Percentiles rank a stretch among this genome's conserved stretches.
These are phyloP conservation scores for Cyclotella sp. DNA, from an alignment of 108 stramenopile species.

Conservation along the genomic window DNA sequence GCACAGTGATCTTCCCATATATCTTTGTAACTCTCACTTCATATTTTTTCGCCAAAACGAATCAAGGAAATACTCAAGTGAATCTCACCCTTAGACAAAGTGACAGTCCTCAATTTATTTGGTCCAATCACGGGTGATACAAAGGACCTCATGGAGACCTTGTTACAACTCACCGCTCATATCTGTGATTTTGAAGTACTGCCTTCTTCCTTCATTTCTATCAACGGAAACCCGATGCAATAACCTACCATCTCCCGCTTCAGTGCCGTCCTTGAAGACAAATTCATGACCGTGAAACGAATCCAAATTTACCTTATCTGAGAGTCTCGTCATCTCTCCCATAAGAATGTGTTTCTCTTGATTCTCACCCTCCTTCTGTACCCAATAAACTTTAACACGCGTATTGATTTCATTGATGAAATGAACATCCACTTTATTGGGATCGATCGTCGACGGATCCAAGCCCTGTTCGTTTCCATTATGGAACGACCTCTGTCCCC, in stretches of 20 bases:
- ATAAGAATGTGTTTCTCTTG: constrained; percentile 38
- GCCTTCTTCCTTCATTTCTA: constrained; percentile 29
- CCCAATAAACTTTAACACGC: constrained; percentile 54
- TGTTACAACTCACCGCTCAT: constrained; percentile 42
- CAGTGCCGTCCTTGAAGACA: constrained; percentile 39
- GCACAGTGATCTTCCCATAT: too few relatives aligned
- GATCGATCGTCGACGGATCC: constrained; percentile 6
- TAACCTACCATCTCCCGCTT: constrained; percentile 12
- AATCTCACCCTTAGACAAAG: too few relatives aligned
- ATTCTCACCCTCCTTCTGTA: constrained; percentile 14
- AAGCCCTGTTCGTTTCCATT: constrained; percentile 18
- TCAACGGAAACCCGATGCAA: constrained; percentile 39
- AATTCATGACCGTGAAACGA: constrained; percentile 67
- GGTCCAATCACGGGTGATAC: too few relatives aligned
- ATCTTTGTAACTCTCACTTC: too few relatives aligned
- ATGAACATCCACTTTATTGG: constrained; percentile 30
- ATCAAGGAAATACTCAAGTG: too few relatives aligned
- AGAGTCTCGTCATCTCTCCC: constrained; percentile 43
- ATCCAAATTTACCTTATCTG: constrained; percentile 41
- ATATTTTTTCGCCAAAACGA: too few relatives aligned
- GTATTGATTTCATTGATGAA: constrained; percentile 44
- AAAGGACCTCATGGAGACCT: too few relatives aligned
- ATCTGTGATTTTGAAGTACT: constrained; percentile 45
- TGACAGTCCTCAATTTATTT: too few relatives aligned
- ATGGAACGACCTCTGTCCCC: background rate